phyloP scores from a whole-genome alignment of 1,284 basidiomycete species.

The Ceratobasidium sp. region DNA sequence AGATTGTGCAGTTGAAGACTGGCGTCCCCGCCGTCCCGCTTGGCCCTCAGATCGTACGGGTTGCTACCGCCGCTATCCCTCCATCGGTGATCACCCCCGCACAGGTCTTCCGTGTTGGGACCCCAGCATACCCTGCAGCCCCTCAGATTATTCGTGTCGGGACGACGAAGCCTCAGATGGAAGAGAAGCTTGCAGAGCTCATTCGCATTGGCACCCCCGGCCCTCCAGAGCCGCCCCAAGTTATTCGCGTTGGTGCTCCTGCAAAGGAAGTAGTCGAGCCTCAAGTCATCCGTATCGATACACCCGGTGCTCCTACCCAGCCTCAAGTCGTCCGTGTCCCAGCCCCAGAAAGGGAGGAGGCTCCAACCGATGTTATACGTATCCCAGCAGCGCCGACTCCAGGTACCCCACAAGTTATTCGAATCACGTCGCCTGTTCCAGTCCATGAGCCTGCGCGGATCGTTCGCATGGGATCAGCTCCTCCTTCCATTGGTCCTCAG shows the following conservation, averaged over 20 bases:
- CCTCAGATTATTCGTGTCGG: conserved; percentile 41
- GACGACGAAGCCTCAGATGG: conserved; percentile 21
- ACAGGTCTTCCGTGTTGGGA: conserved; percentile 42
- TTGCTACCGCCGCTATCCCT: conserved; percentile 26
- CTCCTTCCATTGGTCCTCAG: conserved; percentile 16
- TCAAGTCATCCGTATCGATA: conserved; percentile 29
- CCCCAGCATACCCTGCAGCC: conserved; percentile 35
- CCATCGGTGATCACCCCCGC: conserved; percentile 16
- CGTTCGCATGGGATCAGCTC: conserved; percentile 42
- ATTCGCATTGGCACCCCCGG: conserved; percentile 39
- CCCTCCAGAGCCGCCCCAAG: conserved; percentile 28
- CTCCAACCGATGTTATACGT: conserved; percentile 16
- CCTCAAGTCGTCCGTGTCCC: conserved; percentile 45
- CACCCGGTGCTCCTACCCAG: conserved; percentile 23
- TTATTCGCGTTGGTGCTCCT: conserved; percentile 17
- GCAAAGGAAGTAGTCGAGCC: conserved; percentile 21
- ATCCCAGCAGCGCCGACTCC: conserved; percentile 17
- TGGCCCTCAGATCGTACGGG: conserved; percentile 45
- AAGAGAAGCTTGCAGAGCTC: conserved; percentile 32
- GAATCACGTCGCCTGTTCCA: conserved; percentile 34
- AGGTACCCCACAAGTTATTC: conserved; percentile 41
- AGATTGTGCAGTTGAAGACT: conserved; percentile 32
- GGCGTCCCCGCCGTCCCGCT: conserved; percentile 11
- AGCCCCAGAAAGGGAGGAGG: conserved; percentile 19
- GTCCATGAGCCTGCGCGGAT: conserved; percentile 37